These are phyloP conservation scores for Eugenia klotzschiana DNA, from an alignment of 441 rosid genomes.

Conservation along the genomic window DNA sequence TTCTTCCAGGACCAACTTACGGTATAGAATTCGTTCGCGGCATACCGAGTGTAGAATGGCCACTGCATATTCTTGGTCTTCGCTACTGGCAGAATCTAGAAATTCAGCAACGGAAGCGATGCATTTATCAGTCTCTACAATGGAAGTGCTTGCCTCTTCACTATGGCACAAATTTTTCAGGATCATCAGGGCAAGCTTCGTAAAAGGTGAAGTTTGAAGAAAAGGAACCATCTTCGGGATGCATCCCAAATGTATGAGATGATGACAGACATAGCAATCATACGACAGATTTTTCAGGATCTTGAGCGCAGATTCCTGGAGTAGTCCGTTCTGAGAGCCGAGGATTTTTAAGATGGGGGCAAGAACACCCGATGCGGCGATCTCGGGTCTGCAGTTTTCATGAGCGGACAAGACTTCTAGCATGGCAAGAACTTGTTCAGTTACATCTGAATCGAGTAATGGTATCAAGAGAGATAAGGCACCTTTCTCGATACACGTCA, in stretches of 20 bases:
- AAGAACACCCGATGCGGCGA: conserved; percentile 41
- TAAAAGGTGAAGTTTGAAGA: not conserved
- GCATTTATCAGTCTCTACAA: not conserved
- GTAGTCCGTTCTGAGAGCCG: conserved; percentile 18
- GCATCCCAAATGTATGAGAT: conserved; percentile 33
- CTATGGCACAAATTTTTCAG: not conserved
- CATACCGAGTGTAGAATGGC: not conserved
- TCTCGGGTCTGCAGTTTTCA: conserved; percentile 19
- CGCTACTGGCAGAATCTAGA: not conserved
- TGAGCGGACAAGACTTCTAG: conserved; percentile 39
- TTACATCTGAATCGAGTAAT: conserved; percentile 40
- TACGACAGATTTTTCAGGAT: conserved; percentile 45
- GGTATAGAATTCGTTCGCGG: not conserved
- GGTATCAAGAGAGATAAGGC: conserved; percentile 26
- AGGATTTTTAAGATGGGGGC: conserved; percentile 31
- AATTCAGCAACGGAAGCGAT: not conserved
- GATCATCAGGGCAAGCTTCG: not conserved
- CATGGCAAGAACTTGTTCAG: conserved; percentile 35
- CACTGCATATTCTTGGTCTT: not conserved
- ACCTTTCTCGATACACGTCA: conserved; percentile 24
- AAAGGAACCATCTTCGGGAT: conserved; percentile 13
- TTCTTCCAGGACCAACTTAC: not conserved
- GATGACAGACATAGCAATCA: conserved; percentile 23
- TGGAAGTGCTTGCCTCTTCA: not conserved
- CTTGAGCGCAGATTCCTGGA: conserved; percentile 41